These are phyloP conservation scores for Helianthus tuberosus DNA, from an alignment of 129 eudicot genomes.

Conservation along the genomic window DNA sequence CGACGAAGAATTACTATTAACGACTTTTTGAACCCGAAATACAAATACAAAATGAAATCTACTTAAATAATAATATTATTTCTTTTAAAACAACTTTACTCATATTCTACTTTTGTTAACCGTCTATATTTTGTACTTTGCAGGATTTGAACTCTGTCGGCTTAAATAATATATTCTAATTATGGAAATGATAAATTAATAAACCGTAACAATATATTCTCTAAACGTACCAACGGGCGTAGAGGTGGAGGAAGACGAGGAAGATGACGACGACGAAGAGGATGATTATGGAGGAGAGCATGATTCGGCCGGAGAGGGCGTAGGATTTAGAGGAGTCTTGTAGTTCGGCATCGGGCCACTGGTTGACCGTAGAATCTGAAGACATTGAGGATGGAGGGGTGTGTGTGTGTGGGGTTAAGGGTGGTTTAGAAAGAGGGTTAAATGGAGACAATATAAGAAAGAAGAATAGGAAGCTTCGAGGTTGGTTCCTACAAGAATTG, in stretches of 20 bases:
- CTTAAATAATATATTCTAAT: no score
- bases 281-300: conserved; percentile 73
- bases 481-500: conserved; percentile 26
- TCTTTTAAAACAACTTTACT: no score
- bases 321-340: conserved; percentile 34
- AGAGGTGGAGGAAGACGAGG: conserved; percentile 63
- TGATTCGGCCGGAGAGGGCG: conserved; percentile 74
- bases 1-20: no score
- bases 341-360: background rate
- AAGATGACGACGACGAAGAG: conserved; percentile 65
- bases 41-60: no score
- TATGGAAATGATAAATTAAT: no score
- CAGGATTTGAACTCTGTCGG: no score
- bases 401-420: background rate
- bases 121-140: no score
- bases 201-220: no score
- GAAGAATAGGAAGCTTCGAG: conserved; percentile 28
- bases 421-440: background rate
- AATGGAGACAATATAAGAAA: background rate
- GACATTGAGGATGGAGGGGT: background rate
- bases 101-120: no score
- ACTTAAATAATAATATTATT: no score
- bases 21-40: no score
- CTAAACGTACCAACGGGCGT: conserved; percentile 55
- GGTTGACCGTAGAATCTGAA: background rate